phyloP scores from a whole-genome alignment of 1,139 yeast species.

The Magnusiomyces paraingens region DNA sequence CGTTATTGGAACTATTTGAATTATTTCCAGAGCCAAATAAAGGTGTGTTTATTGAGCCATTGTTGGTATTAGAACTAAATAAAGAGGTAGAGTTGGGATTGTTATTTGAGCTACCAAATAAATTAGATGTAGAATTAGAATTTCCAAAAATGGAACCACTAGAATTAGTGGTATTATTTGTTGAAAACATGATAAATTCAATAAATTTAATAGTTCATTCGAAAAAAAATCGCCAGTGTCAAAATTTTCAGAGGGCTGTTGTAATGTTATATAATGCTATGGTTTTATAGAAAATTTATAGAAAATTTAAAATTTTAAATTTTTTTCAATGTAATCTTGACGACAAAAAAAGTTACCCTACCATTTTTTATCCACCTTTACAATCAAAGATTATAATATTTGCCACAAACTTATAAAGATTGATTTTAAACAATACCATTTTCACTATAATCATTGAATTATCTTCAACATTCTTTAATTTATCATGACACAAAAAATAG shows the following conservation, averaged over 20 bases:
- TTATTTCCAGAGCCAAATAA: slow-evolving; percentile 3
- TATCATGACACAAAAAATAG: slow-evolving; percentile 17
- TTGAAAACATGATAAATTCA: neutral
- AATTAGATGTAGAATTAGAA: neutral
- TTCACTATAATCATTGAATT: neutral
- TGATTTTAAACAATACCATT: neutral
- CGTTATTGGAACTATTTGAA: no score
- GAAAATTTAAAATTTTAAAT: neutral
- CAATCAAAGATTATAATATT: neutral
- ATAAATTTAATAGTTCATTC: neutral
- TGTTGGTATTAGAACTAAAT: slow-evolving; percentile 19
- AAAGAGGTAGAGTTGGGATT: slow-evolving; percentile 19
- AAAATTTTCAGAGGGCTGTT: no score
- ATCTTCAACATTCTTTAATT: neutral
- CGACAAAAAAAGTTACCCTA: slow-evolving; percentile 11
- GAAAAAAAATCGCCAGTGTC: neutral
- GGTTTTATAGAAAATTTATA: neutral
- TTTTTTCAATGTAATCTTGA: neutral
- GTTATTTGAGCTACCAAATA: slow-evolving; percentile 2
- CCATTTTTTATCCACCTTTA: neutral
- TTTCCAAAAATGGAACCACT: slow-evolving; percentile 1
- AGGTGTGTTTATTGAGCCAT: slow-evolving; percentile 2
- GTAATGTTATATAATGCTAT: no score
- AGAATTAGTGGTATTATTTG: slow-evolving; percentile 11
- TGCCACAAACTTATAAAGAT: neutral